These are phyloP conservation scores for Pyronema domesticum DNA, from an alignment of 495 filamentous ascomycete genomes.

Conservation along the genomic window DNA sequence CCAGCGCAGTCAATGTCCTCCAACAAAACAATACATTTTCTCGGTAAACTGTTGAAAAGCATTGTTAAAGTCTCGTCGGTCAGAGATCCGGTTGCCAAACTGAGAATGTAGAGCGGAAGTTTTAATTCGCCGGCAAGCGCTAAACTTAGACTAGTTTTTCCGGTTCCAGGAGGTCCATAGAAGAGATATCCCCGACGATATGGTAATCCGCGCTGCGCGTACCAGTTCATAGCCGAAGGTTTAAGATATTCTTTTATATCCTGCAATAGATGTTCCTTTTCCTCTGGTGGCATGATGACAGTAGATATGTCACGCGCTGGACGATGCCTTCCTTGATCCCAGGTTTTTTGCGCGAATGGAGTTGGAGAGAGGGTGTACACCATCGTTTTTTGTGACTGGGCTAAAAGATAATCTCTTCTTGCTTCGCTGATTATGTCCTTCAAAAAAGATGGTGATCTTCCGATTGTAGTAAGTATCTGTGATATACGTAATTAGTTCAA, in stretches of 20 bases:
- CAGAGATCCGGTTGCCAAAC: constrained; percentile 36
- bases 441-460: constrained; percentile 45
- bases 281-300: constrained; percentile 45
- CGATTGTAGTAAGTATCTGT: constrained; percentile 29
- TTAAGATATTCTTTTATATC: constrained; percentile 85
- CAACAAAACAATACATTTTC: constrained; percentile 45
- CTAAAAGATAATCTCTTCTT: constrained; percentile 18
- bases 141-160: constrained; percentile 45
- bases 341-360: constrained; percentile 21
- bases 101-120: constrained; percentile 45
- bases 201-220: constrained; percentile 50
- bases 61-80: constrained; percentile 33
- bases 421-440: constrained; percentile 52
- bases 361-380: constrained; percentile 23
- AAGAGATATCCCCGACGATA: constrained; percentile 49
- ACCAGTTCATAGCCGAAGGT: constrained; percentile 60
- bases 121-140: constrained; percentile 47
- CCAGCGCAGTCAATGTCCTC: constrained; percentile 52
- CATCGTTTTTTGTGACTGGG: constrained; percentile 23
- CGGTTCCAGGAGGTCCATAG: constrained; percentile 53
- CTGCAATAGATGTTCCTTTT: constrained; percentile 55
- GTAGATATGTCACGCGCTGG: constrained; percentile 46
- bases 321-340: constrained; percentile 26
- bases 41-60: constrained; percentile 39
- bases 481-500: neutral